Conservation (phyloP, 345 rosid genomes). For the thale cress (Arabidopsis thaliana) region DNA sequence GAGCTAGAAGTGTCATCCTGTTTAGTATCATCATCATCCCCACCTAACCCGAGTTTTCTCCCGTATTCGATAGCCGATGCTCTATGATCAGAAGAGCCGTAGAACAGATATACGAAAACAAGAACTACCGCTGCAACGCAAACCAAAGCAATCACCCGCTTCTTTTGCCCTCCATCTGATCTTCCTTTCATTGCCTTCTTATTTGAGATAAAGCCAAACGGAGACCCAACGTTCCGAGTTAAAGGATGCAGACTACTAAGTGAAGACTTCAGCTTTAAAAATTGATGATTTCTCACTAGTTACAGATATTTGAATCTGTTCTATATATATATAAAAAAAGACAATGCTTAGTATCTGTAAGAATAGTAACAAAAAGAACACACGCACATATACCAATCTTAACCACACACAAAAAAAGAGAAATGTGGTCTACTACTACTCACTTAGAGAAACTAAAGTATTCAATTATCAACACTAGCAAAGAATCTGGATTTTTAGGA, state of each 20-base stretch:
- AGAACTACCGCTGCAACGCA: conserved; percentile 59
- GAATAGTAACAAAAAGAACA: neutral
- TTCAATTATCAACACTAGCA: neutral
- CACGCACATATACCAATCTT: neutral
- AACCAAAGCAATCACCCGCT: conserved; percentile 61
- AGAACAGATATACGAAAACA: conserved; percentile 68
- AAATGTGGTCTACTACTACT: neutral
- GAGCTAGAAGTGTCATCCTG: conserved; percentile 58
- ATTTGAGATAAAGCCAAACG: conserved; percentile 26
- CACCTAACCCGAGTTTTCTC: conserved; percentile 78
- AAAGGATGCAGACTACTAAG: neutral
- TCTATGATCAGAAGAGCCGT: conserved; percentile 61
- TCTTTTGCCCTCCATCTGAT: conserved; percentile 78
- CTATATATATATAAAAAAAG: neutral
- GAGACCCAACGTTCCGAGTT: conserved; percentile 9
- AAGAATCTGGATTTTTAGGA: neutral
- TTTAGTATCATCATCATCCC: conserved; percentile 71
- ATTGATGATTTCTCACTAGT: neutral
- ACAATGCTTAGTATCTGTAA: neutral
- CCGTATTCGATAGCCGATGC: conserved; percentile 80
- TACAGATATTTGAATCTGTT: conserved; percentile 3
- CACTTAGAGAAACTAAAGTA: neutral
- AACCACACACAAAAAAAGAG: neutral
- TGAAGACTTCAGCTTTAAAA: neutral
- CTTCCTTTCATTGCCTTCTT: conserved; percentile 71